Base-by-base conservation (phyloP, 192 early-diverging fungal species). In the Coemansia sp. region DNA sequence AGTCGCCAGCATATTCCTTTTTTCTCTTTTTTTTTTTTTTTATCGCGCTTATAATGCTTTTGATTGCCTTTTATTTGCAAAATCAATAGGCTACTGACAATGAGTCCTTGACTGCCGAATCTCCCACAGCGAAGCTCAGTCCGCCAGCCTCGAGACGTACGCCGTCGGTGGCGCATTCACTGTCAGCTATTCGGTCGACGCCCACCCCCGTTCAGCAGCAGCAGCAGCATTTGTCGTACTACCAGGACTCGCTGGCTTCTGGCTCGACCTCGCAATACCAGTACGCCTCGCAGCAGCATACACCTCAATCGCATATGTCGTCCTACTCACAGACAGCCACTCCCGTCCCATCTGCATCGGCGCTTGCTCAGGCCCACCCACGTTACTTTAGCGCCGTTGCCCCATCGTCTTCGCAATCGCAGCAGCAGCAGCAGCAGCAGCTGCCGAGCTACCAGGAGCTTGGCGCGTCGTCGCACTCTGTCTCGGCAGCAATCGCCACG, bases 171-270 rank as follows among this genome's bases (percentile, higher is more conserved):
- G 67, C 70, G 35, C 70, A 78, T 39, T 62, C 71, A 37, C 55
- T 78, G 49, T 64, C 76, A 32, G 59, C 76, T 38, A 78, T 78
- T 30, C 76, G 76, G 59, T 78, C 77, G 16, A 71, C 77, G n/a
- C 41, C 63, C 43, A 62, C 39, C 40, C 45, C 64, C 1, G 34
- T 62, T 30, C 64, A 52, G 32, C 65, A 55, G n/a, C 61, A 65
- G 44, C 68, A 63, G 24, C 64, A 56, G 43, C 71, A 69, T 29
- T 30, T 29, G 22, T 65, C 62, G 34, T 61, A 76, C 35, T 67
- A 77, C 20, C 61, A 72, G 59, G 62, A 73, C 37, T 24, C 37
- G 40, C 45, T 40, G 4, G 37, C 29, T 37, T 5, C 64, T 38
- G 35, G 52, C 39, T 37, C 49, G n/a, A 24, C 49, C 27, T 39